Conservation (phyloP, 352 stramenopile genomes). For the Globisporangium nagaii region DNA sequence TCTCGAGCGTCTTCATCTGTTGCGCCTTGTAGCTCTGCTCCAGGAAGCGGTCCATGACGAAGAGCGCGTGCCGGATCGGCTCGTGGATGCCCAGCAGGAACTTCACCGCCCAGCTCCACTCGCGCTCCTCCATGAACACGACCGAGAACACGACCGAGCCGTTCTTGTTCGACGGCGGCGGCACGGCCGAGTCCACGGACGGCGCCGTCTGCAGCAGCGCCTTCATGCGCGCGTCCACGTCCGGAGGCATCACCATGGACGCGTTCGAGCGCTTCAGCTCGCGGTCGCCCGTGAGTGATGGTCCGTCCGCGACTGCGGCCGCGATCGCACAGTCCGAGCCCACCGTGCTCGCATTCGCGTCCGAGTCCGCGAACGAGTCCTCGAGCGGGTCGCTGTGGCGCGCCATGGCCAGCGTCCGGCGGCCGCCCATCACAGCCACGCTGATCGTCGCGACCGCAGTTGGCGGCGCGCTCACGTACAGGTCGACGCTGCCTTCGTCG, state of each 20-base stretch:
- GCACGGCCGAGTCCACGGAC: slow-evolving; percentile 22
- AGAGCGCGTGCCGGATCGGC: slow-evolving; percentile 72
- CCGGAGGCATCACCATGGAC: slow-evolving; percentile 22
- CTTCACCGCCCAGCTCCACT: slow-evolving; percentile 64
- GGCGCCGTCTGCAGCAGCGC: slow-evolving; percentile 17
- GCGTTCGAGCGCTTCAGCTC: slow-evolving; percentile 25
- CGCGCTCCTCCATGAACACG: slow-evolving; percentile 46
- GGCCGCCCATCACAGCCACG: background rate
- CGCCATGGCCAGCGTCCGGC: background rate
- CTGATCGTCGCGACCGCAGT: background rate
- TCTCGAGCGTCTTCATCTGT: slow-evolving; percentile 26
- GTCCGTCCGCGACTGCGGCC: slow-evolving; percentile 8
- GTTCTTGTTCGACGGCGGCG: slow-evolving; percentile 42
- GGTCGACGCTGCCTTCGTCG: slow-evolving; percentile 36
- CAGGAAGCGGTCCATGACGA: slow-evolving; percentile 80
- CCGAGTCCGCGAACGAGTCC: slow-evolving; percentile 8
- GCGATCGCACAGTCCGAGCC: background rate
- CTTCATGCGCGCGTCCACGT: background rate
- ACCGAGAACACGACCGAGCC: slow-evolving; percentile 63
- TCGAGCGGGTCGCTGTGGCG: slow-evolving; percentile 10
- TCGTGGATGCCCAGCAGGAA: slow-evolving; percentile 74
- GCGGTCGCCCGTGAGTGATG: slow-evolving; percentile 9
- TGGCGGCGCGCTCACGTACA: background rate
- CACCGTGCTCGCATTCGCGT: slow-evolving; percentile 1
- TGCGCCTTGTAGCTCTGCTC: slow-evolving; percentile 40